phyloP scores from a whole-genome alignment of 163 green algal genomes.

The Scenedesmus sp. region DNA sequence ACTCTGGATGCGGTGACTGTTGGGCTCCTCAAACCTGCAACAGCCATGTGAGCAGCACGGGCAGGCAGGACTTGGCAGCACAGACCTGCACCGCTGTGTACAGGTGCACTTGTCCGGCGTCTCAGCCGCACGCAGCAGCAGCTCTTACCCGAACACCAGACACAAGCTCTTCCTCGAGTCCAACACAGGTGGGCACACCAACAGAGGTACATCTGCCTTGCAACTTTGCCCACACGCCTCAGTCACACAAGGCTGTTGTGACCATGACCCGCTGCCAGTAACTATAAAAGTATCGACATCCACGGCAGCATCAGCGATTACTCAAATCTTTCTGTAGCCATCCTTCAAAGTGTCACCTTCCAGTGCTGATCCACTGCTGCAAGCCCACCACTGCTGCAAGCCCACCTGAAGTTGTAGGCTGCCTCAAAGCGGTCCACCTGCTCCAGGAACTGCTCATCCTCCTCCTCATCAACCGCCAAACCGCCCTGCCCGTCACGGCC shows the following conservation, averaged over 20 bases:
- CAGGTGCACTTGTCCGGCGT: neutral
- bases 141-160: too few species aligned
- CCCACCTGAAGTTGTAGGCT: slow-evolving; percentile 95
- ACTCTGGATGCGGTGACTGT: slow-evolving; percentile 74
- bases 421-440: slow-evolving; percentile 90
- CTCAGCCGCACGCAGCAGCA: neutral
- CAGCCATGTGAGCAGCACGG: neutral
- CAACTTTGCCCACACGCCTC: too few species aligned
- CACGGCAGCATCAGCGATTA: too few species aligned
- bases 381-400: slow-evolving; percentile 15
- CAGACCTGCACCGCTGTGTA: neutral
- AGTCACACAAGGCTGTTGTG: too few species aligned
- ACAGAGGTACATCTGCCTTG: too few species aligned
- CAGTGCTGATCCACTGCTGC: neutral
- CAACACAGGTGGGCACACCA: too few species aligned
- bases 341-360: neutral
- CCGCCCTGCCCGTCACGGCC: neutral
- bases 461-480: slow-evolving; percentile 67
- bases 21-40: slow-evolving; percentile 87
- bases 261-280: too few species aligned
- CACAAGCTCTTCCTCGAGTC: too few species aligned
- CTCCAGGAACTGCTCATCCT: slow-evolving; percentile 89
- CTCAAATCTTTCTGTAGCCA: too few species aligned
- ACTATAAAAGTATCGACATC: too few species aligned
- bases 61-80: neutral